phyloP scores from a whole-genome alignment of 345 rosid genomes.

The Brassica carinata region DNA sequence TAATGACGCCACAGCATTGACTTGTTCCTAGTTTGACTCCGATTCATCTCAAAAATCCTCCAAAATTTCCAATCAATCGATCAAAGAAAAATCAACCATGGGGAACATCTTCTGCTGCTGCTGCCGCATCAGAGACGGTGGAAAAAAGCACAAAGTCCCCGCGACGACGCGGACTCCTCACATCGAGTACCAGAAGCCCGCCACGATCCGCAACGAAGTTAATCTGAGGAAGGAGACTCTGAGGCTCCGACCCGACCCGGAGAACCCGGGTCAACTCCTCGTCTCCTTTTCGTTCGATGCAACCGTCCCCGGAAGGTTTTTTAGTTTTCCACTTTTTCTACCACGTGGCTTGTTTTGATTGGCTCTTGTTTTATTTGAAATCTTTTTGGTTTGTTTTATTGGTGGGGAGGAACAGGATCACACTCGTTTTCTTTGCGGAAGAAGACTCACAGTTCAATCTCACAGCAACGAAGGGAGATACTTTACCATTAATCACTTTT shows the following conservation, averaged over 20 bases:
- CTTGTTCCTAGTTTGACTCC: not conserved
- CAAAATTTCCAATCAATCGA: not conserved
- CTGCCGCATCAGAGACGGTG: not conserved
- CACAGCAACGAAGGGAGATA: slow-evolving; percentile 52
- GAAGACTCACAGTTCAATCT: slow-evolving; percentile 56
- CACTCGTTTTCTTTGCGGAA: slow-evolving; percentile 68
- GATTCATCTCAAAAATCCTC: not conserved
- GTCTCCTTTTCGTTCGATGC: slow-evolving; percentile 85
- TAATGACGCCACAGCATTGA: not conserved
- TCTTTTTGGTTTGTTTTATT: not conserved
- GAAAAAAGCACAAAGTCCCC: not conserved
- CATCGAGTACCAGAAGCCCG: slow-evolving; percentile 72
- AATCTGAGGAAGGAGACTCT: slow-evolving; percentile 74
- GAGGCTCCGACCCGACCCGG: slow-evolving; percentile 56
- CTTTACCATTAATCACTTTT: slow-evolving; percentile 53
- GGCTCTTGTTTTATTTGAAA: not conserved
- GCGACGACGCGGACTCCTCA: slow-evolving; percentile 32
- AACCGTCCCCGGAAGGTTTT: slow-evolving; percentile 60
- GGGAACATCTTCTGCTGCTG: not conserved
- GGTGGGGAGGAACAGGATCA: slow-evolving; percentile 52
- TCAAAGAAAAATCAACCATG: not conserved
- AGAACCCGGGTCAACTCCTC: slow-evolving; percentile 58
- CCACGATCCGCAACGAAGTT: slow-evolving; percentile 65
- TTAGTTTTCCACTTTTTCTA: not conserved
- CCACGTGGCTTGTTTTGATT: not conserved